Evolutionary conservation across 768 basidiomycete species (phyloP), one percentile per base, ranked within the genome.

Genomic region (Rhizopogon vesiculosus): DNA sequence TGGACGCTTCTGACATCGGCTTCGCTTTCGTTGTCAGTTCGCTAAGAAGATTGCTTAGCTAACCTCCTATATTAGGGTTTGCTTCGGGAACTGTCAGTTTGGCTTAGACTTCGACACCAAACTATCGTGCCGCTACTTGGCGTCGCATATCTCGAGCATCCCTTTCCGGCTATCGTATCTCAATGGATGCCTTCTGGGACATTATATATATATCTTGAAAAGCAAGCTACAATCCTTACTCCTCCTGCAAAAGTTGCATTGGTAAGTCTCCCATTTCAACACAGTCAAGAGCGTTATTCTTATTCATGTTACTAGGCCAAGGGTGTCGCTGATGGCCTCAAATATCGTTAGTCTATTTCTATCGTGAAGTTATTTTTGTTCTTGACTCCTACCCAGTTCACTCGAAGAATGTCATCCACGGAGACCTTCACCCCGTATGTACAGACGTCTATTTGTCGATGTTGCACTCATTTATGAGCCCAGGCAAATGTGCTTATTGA

Each of bases 101-200:
- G 65, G 63, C 49, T 43, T 25, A 7, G 45, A 35, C 54, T 66
- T 8, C 8, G 35, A 13, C 62, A 64, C 49, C 41, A 33, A 15
- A 66, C 64, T 51, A 54, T 66, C 18, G 39, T 66, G 2, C 59
- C 57, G 9, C 56, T 64, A 19, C 54, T 45, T 29, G 62, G 65
- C 9, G 40, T 55, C 9, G 41, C 59, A 12, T 53, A 41, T 18
- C 60, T 40, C 39, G 39, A 40, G 0, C 7, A 0, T 40, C 15
- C 39, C 1, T 40, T 16, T 6, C 39, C 15, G 5, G 39, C 39
- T 40, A 4, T 40, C 15, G 39, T 40, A 0, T 40, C 39, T 7
- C 16, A 40, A 40, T 40, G 39, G 39, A n/a, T 40, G 16, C 7
- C 39, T 5, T 40, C 15, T 5, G 39, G 39, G 15, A 40, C 39